These are phyloP conservation scores for Sugiyamaella grinbergsii DNA, from an alignment of 1,139 yeast species.

Conservation along the genomic window DNA sequence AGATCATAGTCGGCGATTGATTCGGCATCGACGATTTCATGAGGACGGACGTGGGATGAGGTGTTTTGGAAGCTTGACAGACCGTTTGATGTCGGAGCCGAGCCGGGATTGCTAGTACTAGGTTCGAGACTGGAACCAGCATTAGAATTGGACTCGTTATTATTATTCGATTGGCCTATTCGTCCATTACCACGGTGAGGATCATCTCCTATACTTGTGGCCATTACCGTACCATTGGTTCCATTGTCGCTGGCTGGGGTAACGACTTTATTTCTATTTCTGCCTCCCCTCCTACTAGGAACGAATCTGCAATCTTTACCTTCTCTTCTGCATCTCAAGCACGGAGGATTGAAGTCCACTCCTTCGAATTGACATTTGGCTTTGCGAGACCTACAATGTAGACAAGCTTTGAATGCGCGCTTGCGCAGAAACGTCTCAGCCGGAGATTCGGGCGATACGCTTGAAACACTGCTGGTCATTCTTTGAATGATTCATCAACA, in stretches of 20 bases:
- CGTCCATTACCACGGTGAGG: too few relatives aligned
- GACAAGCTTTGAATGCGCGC: constrained; percentile 79
- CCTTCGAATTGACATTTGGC: constrained; percentile 78
- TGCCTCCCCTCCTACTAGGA: constrained; percentile 61
- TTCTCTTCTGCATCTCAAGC: constrained; percentile 81
- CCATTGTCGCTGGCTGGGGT: too few relatives aligned
- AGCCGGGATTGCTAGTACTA: too few relatives aligned
- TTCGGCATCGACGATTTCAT: constrained; percentile 21
- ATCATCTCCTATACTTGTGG: too few relatives aligned
- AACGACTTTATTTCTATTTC: constrained; percentile 37
- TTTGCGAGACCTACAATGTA: constrained; percentile 78
- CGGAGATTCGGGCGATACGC: constrained; percentile 13
- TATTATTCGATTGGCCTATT: too few relatives aligned
- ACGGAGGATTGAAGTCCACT: constrained; percentile 73
- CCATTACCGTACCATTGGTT: too few relatives aligned
- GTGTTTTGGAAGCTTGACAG: too few relatives aligned
- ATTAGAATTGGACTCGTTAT: neutral
- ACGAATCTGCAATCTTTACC: constrained; percentile 78
- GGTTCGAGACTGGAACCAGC: neutral
- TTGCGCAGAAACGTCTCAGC: constrained; percentile 12
- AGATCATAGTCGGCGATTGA: constrained; percentile 23
- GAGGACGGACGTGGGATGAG: constrained; percentile 1
- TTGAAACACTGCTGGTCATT: constrained; percentile 14
- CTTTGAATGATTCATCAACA: too few relatives aligned
- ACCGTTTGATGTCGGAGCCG: too few relatives aligned